Base-by-base conservation (phyloP, 2,329 filamentous ascomycete genomes). In the Apiospora hydei region DNA sequence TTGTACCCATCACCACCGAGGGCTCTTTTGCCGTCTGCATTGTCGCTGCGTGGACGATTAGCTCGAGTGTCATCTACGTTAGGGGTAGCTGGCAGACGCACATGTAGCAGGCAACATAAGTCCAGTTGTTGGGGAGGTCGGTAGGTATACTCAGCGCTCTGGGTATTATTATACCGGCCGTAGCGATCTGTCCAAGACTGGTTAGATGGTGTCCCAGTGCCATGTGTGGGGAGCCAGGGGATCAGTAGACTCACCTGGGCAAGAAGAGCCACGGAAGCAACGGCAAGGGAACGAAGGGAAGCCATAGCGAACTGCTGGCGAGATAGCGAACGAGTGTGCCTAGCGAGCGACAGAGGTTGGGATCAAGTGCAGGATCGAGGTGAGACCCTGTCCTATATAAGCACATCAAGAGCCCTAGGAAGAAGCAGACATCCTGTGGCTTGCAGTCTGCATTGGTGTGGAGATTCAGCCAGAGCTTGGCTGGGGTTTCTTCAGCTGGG, bases 81-180 rank as follows among this genome's bases (percentile, higher is more conserved):
- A 46, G 21, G 66, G 57, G 11, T 16, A 41, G 10, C 8, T 6
- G n/a, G 26, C n/a, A 24, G 3, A 73, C 72, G 67, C 21, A 73
- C 72, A 73, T 53, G 64, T 73, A 73, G 57, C 72, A 73, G n/a
- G 69, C 72, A n/a, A 73, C 72, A 49, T 73, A 73, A 10, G 72
- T 73, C 72, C 72, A 73, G 24, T 73, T 71, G 26, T 61, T 71
- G 18, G 72, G 72, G 11, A 73, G 66, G 57, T 67, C 67, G 49
- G 66, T 71, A 8, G 72, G 72, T n/a, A 73, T 70, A 10, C 26
- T 46, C 43, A 73, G n/a, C 3, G 67, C 69, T 38, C 72, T 46
- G 38, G 72, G 70, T 24, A 73, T n/a, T 30, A 73, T 57, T 49
- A 64, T n/a, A n/a, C 70, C 69, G n/a, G 72, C 49, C 38, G 67